Evolutionary conservation across 1,284 basidiomycete genomes (phyloP).

Genomic region (Dichomitus squalens): DNA sequence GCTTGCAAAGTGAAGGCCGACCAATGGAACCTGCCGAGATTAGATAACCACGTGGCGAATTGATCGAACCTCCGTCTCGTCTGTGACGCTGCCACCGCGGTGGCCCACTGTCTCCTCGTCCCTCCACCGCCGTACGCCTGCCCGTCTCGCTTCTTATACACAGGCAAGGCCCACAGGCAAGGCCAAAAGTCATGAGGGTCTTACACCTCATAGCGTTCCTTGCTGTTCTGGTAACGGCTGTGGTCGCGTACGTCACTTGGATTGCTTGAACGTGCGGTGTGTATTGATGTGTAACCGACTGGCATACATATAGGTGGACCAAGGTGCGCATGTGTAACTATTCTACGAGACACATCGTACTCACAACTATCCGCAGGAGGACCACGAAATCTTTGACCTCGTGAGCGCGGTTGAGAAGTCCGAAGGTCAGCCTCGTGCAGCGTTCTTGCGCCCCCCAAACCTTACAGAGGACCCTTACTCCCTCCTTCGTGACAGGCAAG

Average conservation of each 20-base stretch:
- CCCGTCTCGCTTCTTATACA: neutral
- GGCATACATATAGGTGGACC: slow-evolving; percentile 62
- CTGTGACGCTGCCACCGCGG: too few species aligned
- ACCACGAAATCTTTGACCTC: slow-evolving; percentile 96
- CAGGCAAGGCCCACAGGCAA: neutral
- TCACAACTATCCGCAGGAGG: slow-evolving; percentile 55
- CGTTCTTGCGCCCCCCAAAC: neutral
- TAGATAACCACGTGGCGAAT: slow-evolving; percentile 31
- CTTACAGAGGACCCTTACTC: neutral
- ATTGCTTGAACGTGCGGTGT: neutral
- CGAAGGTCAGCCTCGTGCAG: slow-evolving; percentile 58
- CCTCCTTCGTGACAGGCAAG: slow-evolving; percentile 53
- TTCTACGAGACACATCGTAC: too few species aligned
- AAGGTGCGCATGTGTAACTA: slow-evolving; percentile 46
- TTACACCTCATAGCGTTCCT: slow-evolving; percentile 32
- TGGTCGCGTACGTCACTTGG: slow-evolving; percentile 35
- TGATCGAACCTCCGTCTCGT: too few species aligned
- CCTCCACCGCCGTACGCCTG: neutral
- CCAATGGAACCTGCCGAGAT: neutral
- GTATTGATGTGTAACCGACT: slow-evolving; percentile 10
- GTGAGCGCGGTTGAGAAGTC: slow-evolving; percentile 80
- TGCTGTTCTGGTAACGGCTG: slow-evolving; percentile 34
- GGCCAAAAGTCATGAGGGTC: slow-evolving; percentile 32
- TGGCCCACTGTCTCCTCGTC: neutral
- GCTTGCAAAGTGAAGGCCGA: neutral